A percentile compares a stretch with the other conserved stretches of the same genome.
phyloP scores from a whole-genome alignment of 2,329 filamentous ascomycete genomes.

The Colletotrichum tropicicola region DNA sequence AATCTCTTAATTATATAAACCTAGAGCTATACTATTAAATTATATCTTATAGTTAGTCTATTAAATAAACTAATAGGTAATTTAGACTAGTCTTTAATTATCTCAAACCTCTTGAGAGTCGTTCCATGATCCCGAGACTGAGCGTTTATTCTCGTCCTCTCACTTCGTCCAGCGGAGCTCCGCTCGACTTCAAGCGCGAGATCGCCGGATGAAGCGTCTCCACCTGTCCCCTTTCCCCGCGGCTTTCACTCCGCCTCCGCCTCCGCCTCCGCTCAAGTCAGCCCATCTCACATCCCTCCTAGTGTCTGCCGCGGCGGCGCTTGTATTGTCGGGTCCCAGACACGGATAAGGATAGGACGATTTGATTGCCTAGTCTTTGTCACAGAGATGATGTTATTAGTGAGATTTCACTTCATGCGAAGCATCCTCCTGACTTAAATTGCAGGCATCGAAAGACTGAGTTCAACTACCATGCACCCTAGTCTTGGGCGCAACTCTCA shows the following conservation, averaged over 20 bases:
- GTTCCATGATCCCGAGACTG: not conserved
- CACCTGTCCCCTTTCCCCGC: not conserved
- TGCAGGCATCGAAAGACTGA: too few relatives aligned
- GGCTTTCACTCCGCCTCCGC: constrained; percentile 18
- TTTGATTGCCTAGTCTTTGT: too few relatives aligned
- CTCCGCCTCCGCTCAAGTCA: constrained; percentile 7
- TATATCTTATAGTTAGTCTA: too few relatives aligned
- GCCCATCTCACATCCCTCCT: not conserved
- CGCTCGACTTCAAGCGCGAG: not conserved
- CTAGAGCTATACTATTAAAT: too few relatives aligned
- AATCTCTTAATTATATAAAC: too few relatives aligned
- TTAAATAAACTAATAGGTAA: too few relatives aligned
- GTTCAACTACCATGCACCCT: too few relatives aligned
- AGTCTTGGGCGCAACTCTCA: too few relatives aligned
- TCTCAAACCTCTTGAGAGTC: not conserved
- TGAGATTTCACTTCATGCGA: too few relatives aligned
- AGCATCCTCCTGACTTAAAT: too few relatives aligned
- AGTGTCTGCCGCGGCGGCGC: not conserved
- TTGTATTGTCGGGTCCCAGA: not conserved
- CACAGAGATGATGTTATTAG: too few relatives aligned
- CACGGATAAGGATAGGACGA: not conserved
- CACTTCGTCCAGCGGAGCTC: constrained; percentile 3
- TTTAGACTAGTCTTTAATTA: too few relatives aligned
- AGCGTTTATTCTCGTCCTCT: not conserved
- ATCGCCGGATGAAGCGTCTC: not conserved